Evolutionary conservation across 2,329 filamentous ascomycete genomes (phyloP), one percentile per base, ranked within the genome.

Genomic region (Pseudogymnoascus sp.): DNA sequence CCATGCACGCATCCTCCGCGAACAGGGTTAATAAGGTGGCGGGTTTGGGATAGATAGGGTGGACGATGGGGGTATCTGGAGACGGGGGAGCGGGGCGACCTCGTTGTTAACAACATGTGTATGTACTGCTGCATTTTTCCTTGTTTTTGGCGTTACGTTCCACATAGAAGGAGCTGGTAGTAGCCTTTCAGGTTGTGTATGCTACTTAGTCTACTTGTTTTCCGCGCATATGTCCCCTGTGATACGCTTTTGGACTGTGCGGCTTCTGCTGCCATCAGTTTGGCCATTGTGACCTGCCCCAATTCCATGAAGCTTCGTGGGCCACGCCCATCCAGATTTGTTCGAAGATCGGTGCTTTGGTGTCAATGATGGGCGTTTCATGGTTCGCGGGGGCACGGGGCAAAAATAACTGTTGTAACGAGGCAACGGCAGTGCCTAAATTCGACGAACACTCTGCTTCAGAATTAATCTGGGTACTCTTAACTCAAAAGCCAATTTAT

Each of bases 111-210:
- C 69, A 72, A 69, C 66, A 68, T 70, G 61, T 72, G 69, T 70
- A 70, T 64, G 69, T 64, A 69, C 66, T 68, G 66, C 62, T 68
- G 66, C 65, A 66, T 67, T 65, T 64, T 65, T 62, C 64, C 66
- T 23, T 55, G 65, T 67, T 66, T 65, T 67, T 69, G 71, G 68
- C 70, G 71, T 72, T 67, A 66, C 67, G 64, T 69, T 69, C 70
- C 70, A 72, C 72, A 71, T 68, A 69, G 67, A 69, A 68, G 70
- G 65, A 72, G 68, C 65, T 63, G 67, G 64, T 45, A 65, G 65
- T 60, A 70, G 68, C 66, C 67, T 63, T 62, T 65, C 60, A 65
- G 67, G 63, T 68, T 67, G 68, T 72, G 70, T 71, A 72, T 69
- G 70, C 66, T 72, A 72, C 67, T 69, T 67, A 67, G 70, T 69